Base-by-base conservation (phyloP, 129 eudicot species). In the Lactuca sativa region DNA sequence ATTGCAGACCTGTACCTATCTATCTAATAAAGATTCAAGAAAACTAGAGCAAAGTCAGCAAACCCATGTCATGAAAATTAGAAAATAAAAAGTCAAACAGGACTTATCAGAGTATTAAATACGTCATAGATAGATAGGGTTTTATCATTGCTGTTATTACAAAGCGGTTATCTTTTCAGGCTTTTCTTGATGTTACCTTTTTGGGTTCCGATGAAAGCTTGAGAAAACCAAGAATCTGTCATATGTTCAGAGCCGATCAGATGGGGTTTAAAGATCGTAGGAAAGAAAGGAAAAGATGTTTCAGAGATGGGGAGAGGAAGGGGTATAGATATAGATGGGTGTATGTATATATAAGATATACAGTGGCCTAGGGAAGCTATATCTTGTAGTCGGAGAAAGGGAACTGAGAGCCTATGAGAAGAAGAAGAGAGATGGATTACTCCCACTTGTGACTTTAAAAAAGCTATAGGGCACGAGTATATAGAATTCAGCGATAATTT, bases 171-270 rank as follows among this genome's bases (percentile, higher is more conserved):
- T 55, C 71, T 77, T 76, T 74, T 6, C 58, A 43, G 78, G 37
- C n/a, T 74, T 59, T 74, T 67, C 48, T 69, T 69, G 70, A 61
- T 52, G 74, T 77, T 69, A 69, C 81, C 76, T 77, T 69, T 77
- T 8, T 67, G 74, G 62, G 80, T 75, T 66, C 54, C 55, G 81
- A 69, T 76, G 70, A 76, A 15, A 37, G 66, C 56, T 56, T 34
- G 58, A 53, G 55, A 69, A 33, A 66, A 75, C 49, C 69, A 75
- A 49, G 74, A 75, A 75, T 59, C 67, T 67, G 69, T 37, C 80
- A 67, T 75, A 11, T 52, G 62, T 52, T 67, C 56, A 56, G 66
- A 51, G 56, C 33, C 40, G 70, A 72, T 56, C 78, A 53, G 66
- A 56, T 47, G 68, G 60, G 59, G 37, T 57, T 66, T 57, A 33